Conservation (phyloP, 192 early-diverging fungal species). For the Jimgerdemannia flammicorona region DNA sequence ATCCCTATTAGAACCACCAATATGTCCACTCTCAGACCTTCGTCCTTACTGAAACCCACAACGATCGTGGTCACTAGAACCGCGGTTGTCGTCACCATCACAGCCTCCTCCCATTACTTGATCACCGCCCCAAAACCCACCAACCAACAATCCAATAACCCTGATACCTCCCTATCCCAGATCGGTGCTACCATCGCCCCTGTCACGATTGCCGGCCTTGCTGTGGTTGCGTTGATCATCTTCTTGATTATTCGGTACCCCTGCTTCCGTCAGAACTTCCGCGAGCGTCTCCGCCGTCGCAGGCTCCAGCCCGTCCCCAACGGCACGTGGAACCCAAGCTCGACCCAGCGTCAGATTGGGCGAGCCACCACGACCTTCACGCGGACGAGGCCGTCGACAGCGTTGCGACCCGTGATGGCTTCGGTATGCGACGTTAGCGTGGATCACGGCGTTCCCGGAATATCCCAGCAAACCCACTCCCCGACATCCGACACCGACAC, state of each 20-base stretch:
- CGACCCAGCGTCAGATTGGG: slow-evolving; percentile 18
- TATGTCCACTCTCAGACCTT: no score
- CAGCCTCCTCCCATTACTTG: not conserved
- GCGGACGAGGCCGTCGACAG: not conserved
- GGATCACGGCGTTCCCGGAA: not conserved
- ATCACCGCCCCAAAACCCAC: slow-evolving; percentile 2
- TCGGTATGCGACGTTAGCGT: not conserved
- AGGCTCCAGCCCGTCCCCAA: not conserved
- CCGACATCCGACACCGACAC: not conserved
- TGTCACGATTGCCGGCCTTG: not conserved
- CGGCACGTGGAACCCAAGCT: slow-evolving; percentile 3
- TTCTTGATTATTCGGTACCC: slow-evolving; percentile 9
- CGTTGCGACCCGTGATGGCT: not conserved
- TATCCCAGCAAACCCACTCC: not conserved
- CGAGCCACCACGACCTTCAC: slow-evolving; percentile 18
- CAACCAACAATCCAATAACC: not conserved
- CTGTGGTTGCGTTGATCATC: not conserved
- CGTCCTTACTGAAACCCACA: no score
- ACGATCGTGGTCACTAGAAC: no score
- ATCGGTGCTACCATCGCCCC: not conserved
- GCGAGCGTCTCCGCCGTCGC: slow-evolving; percentile 1
- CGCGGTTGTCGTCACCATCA: not conserved
- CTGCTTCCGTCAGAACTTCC: slow-evolving; percentile 3
- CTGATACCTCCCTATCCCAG: not conserved
- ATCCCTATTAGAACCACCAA: no score